Evolutionary conservation across 768 basidiomycete genomes (phyloP).

Genomic region (Leccinum subgranulosum): DNA sequence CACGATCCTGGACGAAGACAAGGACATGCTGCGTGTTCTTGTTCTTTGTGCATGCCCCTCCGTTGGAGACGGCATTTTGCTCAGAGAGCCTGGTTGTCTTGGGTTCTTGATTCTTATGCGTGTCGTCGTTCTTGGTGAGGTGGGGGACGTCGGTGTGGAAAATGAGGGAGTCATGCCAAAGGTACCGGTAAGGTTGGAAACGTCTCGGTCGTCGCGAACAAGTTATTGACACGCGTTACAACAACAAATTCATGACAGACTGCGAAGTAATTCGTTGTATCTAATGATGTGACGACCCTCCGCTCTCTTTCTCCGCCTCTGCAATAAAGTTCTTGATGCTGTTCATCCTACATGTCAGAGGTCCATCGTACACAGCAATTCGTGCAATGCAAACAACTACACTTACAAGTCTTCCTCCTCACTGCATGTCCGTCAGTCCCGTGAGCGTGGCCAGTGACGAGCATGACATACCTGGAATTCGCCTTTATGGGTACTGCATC

Average conservation of each 20-base stretch:
- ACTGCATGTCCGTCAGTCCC: conserved; percentile 35
- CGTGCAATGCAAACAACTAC: conserved; percentile 9
- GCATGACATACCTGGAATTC: conserved; percentile 60
- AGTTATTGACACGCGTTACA: neutral
- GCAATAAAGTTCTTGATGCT: conserved; percentile 80
- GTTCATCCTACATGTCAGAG: conserved; percentile 46
- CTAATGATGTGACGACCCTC: conserved; percentile 32
- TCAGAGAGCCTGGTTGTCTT: conserved; percentile 1
- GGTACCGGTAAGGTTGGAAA: neutral
- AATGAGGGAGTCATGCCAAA: conserved; percentile 3
- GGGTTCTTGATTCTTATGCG: conserved; percentile 14
- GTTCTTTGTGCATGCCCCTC: neutral
- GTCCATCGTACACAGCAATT: conserved; percentile 29
- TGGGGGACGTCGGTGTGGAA: conserved; percentile 22
- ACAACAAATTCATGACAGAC: neutral
- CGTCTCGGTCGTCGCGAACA: conserved; percentile 1
- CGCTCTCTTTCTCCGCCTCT: conserved; percentile 78
- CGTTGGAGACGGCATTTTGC: neutral
- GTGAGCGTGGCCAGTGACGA: neutral
- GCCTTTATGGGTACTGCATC: conserved; percentile 62
- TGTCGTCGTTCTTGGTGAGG: conserved; percentile 6
- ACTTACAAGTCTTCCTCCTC: conserved; percentile 87
- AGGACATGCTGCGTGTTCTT: conserved; percentile 5
- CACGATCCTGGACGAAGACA: neutral
- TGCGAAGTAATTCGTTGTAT: neutral